Conservation (phyloP, 805 yeast species). For the Candida ficus region DNA sequence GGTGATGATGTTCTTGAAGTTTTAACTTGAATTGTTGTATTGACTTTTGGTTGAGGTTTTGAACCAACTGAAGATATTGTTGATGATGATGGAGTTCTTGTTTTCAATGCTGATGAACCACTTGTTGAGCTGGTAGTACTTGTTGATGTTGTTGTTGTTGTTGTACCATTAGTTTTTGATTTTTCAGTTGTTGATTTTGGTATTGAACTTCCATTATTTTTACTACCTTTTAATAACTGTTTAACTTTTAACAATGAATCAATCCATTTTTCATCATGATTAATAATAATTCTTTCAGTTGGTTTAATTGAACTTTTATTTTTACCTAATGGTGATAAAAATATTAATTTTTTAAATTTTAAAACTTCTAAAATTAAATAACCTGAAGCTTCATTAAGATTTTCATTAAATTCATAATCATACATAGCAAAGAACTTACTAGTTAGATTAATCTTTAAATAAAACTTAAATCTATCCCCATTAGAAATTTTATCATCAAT, state of each 20-base stretch:
- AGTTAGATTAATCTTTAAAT: constrained; percentile 38
- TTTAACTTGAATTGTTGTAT: background rate
- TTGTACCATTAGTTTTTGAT: background rate
- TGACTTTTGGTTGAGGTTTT: background rate
- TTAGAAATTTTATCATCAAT: constrained; percentile 12
- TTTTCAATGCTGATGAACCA: background rate
- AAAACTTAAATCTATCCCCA: constrained; percentile 8
- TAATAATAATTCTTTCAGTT: constrained; percentile 26
- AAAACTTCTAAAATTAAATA: constrained; percentile 60
- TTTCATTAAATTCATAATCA: constrained; percentile 70
- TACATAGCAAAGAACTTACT: constrained; percentile 64
- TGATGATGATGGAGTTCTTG: background rate
- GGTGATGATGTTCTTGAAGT: background rate
- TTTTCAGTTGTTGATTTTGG: background rate
- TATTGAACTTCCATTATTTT: background rate
- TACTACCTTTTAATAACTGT: constrained; percentile 38
- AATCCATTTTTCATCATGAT: constrained; percentile 56
- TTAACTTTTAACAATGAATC: constrained; percentile 65
- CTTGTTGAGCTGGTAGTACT: constrained; percentile 10
- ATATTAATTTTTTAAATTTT: constrained; percentile 51
- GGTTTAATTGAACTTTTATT: background rate
- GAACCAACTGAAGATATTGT: background rate
- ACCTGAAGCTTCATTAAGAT: constrained; percentile 40
- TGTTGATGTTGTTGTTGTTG: background rate
- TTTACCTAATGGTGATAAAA: constrained; percentile 37